These are phyloP conservation scores for Ustilago sp. DNA, from an alignment of 1,284 basidiomycete species.

Conservation along the genomic window DNA sequence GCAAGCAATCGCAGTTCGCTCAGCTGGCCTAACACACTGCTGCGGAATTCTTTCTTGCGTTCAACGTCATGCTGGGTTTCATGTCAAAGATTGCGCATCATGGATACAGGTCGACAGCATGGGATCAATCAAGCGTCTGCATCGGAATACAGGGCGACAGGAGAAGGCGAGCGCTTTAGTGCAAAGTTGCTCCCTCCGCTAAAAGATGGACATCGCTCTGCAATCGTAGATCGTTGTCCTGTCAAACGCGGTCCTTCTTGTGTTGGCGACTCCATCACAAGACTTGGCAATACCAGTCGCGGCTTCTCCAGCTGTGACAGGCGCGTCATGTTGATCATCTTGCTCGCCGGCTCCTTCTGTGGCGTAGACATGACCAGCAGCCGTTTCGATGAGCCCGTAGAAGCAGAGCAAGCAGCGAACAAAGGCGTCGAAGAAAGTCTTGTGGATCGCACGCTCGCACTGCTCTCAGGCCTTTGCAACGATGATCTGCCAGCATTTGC, in stretches of 20 bases:
- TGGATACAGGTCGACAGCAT: not conserved
- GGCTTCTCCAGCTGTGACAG: conserved; percentile 26
- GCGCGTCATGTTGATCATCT: conserved; percentile 8
- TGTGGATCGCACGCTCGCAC: conserved; percentile 11
- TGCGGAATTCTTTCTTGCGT: too few species aligned
- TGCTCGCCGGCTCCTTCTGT: conserved; percentile 24
- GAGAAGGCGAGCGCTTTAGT: conserved; percentile 30
- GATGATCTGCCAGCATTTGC: not conserved
- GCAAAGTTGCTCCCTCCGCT: conserved; percentile 21
- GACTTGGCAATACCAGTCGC: conserved; percentile 26
- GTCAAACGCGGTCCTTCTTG: conserved; percentile 13
- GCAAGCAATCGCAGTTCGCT: not conserved
- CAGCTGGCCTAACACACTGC: not conserved
- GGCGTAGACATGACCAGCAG: conserved; percentile 44
- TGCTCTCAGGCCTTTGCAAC: conserved; percentile 9
- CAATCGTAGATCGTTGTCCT: conserved; percentile 5
- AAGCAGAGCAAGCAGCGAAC: conserved; percentile 13
- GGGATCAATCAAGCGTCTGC: conserved; percentile 18
- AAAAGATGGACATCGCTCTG: conserved; percentile 31
- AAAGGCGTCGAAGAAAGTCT: conserved; percentile 10
- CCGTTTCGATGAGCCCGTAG: conserved; percentile 12
- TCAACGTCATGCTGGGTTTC: not conserved
- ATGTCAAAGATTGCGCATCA: not conserved
- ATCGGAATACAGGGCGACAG: conserved; percentile 22
- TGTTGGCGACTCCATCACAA: conserved; percentile 40